These are phyloP conservation scores for Pelargonium nanum DNA, from an alignment of 345 rosid genomes.

Conservation along the genomic window DNA sequence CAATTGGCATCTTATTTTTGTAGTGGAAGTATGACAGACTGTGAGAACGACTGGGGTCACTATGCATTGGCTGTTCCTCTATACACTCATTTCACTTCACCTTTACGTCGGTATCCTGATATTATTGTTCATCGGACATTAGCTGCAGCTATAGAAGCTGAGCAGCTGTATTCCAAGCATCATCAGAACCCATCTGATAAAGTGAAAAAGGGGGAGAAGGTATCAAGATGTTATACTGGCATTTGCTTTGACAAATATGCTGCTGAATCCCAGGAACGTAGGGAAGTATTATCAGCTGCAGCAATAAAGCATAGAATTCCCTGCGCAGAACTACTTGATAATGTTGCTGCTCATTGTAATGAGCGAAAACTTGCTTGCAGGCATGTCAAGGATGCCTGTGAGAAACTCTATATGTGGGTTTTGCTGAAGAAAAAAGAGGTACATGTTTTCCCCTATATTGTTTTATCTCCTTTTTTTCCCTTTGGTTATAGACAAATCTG, in stretches of 20 bases:
- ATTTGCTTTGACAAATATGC: constrained; percentile 42
- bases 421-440: constrained; percentile 67
- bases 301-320: constrained; percentile 56
- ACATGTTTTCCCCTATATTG: constrained; percentile 1
- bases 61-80: constrained; percentile 75
- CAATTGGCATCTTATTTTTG: constrained; percentile 76
- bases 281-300: constrained; percentile 45
- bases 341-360: constrained; percentile 58
- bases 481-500: background rate
- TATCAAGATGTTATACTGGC: constrained; percentile 44
- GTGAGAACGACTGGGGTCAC: constrained; percentile 59
- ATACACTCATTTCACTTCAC: constrained; percentile 91
- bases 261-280: constrained; percentile 46
- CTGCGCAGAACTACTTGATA: constrained; percentile 33
- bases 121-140: constrained; percentile 76
- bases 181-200: constrained; percentile 9
- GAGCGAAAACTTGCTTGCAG: constrained; percentile 57
- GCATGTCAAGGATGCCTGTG: constrained; percentile 70
- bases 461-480: background rate
- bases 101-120: constrained; percentile 82
- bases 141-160: constrained; percentile 81
- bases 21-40: constrained; percentile 48
- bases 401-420: constrained; percentile 74
- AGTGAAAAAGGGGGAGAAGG: constrained; percentile 10
- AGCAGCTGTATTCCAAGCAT: constrained; percentile 30